phyloP scores from a whole-genome alignment of 331 rosid species.

The Stylosanthes scabra region DNA sequence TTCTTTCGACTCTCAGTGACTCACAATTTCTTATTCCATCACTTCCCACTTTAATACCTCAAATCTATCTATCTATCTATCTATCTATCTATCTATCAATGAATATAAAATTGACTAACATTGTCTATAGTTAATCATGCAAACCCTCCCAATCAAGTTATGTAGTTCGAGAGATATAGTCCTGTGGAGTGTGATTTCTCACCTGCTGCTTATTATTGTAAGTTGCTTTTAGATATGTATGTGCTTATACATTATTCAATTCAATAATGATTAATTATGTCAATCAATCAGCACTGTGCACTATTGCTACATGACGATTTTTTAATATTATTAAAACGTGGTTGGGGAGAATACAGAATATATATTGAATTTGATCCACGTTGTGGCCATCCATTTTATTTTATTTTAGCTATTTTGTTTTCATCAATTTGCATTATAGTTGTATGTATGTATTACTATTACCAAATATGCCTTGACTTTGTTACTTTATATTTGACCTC shows the following conservation, averaged over 20 bases:
- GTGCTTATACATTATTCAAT: not conserved
- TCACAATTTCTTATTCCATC: constrained; percentile 28
- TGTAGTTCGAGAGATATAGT: not conserved
- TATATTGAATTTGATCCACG: constrained; percentile 5
- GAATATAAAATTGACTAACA: constrained; percentile 21
- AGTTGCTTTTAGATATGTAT: not conserved
- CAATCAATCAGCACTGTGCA: constrained; percentile 32
- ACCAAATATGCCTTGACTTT: constrained; percentile 54
- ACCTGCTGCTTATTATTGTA: not conserved
- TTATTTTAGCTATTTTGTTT: constrained; percentile 31
- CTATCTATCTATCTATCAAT: no score
- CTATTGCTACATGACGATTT: constrained; percentile 24
- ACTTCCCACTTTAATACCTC: not conserved
- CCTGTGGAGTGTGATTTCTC: constrained; percentile 19
- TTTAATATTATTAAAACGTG: not conserved
- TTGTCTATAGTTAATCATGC: constrained; percentile 38
- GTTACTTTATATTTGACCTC: constrained; percentile 44
- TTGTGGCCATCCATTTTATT: constrained; percentile 31
- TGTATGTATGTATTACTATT: constrained; percentile 51
- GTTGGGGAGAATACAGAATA: constrained; percentile 5
- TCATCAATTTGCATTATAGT: constrained; percentile 40
- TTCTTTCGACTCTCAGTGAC: constrained; percentile 28
- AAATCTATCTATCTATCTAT: no score
- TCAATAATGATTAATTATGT: not conserved
- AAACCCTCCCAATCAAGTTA: constrained; percentile 27